Base-by-base conservation (phyloP, 768 basidiomycete genomes). In the Tubosaeta sp. region DNA sequence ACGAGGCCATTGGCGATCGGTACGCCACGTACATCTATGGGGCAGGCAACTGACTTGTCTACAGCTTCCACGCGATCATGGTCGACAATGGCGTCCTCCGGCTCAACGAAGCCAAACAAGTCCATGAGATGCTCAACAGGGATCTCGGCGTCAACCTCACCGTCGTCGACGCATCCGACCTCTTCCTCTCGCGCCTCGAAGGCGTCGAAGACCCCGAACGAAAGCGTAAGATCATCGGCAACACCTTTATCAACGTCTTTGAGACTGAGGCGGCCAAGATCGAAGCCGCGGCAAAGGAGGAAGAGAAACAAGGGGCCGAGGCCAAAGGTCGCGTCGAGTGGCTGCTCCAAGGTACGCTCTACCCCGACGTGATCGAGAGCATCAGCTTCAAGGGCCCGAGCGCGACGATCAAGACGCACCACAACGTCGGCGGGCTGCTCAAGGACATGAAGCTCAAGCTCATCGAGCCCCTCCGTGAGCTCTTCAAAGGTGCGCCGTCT, bases 341-440 rank as follows among this genome's bases (percentile, higher is more conserved):
- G 94, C 70, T 99, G 42, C 73, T 99, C 11, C 96, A 99, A 71
- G 96, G 96, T 4, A 99, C 96, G 0, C 79, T 99, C 13, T 99
- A 98, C 70, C 96, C 96, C 2, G 96, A 99, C 65, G 96, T 99
- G 52, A 99, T 98, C 66, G 96, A 99, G 76, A 92, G 89, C 66
- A 96, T 99, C 73, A 92, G 89, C 71, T 99, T 99, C 82, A 98
- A 97, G 72, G 96, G 96, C 3, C 96, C 96, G 0, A 92, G 89
- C 57, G 96, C 96, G 34, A 98, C 95, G 10, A 99, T 99, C 78
- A 99, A 99, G 78, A 98, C 96, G 3, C 96, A 99, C 68, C 96
- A 98, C 69, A 99, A 99, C 59, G 96, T 98, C 58, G 96, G 96
- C 25, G 95, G 95, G 3, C 75, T 99, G 46, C 77, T 97, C 54